Percentiles rank a stretch among this genome's conserved stretches.
Conservation (phyloP, 331 rosid species). For the Rhamnella rubrinervis region DNA sequence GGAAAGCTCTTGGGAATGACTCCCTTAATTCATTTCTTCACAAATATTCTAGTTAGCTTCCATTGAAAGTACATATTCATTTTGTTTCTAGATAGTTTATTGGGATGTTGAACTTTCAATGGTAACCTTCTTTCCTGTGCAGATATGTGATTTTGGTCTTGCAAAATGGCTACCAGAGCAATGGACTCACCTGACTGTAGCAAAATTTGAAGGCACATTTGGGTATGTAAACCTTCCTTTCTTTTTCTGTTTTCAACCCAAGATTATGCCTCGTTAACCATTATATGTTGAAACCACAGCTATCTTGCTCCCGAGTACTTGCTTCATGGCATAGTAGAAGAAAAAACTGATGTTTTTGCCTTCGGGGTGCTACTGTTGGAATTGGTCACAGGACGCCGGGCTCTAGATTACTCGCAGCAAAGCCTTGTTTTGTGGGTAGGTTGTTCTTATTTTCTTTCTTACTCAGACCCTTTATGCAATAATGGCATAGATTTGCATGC, state of each 20-base stretch:
- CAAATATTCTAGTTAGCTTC: neutral
- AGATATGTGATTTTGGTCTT: constrained; percentile 97
- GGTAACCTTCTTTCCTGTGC: constrained; percentile 4
- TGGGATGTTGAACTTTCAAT: neutral
- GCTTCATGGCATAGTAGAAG: constrained; percentile 92
- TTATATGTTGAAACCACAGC: constrained; percentile 30
- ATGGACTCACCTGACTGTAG: constrained; percentile 86
- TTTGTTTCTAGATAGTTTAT: constrained; percentile 15
- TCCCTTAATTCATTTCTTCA: neutral
- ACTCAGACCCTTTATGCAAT: neutral
- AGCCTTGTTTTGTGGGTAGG: constrained; percentile 96
- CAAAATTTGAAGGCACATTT: constrained; percentile 95
- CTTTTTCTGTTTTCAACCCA: constrained; percentile 2
- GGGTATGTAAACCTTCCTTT: constrained; percentile 55
- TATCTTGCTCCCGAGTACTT: constrained; percentile 95
- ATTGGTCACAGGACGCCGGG: constrained; percentile 88
- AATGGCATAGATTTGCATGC: neutral
- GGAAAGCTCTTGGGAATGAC: neutral
- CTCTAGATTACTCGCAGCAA: constrained; percentile 91
- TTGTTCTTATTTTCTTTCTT: neutral
- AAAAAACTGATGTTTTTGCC: constrained; percentile 91
- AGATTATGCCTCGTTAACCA: neutral
- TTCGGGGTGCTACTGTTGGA: constrained; percentile 88
- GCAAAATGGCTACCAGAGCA: constrained; percentile 96
- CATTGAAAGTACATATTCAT: neutral